Evolutionary conservation across 768 basidiomycete genomes (phyloP).

Genomic region (Trametes cinnabarina): DNA sequence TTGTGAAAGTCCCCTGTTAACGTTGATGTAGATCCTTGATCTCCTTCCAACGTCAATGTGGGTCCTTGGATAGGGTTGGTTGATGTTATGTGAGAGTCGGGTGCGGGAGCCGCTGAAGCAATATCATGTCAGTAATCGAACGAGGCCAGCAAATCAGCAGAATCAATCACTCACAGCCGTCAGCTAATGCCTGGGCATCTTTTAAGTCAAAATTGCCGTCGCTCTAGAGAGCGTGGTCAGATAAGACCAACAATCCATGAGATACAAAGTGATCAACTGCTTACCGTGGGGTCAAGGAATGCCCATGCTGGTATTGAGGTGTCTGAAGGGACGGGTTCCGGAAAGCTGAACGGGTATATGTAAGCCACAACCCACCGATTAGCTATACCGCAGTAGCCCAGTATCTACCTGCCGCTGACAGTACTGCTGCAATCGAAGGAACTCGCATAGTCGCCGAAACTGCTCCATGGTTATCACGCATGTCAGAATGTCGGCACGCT

Average conservation of each 20-base stretch:
- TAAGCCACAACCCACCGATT: too few species aligned
- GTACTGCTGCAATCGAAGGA: not conserved
- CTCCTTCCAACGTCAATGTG: too few species aligned
- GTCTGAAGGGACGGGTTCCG: not conserved
- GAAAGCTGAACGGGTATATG: not conserved
- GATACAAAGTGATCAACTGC: not conserved
- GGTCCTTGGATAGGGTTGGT: too few species aligned
- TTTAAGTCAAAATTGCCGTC: not conserved
- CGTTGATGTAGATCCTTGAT: too few species aligned
- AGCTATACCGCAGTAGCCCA: not conserved
- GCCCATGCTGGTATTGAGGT: slow-evolving; percentile 6
- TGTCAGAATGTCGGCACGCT: not conserved
- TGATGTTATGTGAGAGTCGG: too few species aligned
- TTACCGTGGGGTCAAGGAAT: not conserved
- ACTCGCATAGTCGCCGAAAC: not conserved
- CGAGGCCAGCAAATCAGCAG: too few species aligned
- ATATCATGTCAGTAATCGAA: too few species aligned
- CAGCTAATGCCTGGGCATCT: not conserved
- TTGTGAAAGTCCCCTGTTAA: too few species aligned
- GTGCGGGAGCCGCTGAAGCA: too few species aligned
- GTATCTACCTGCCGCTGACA: not conserved
- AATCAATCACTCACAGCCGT: too few species aligned
- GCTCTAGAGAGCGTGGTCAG: not conserved
- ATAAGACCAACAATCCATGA: not conserved
- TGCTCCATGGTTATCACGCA: not conserved